Base-by-base conservation (phyloP, 2,329 filamentous ascomycete genomes). In the Calonectria crousiana region DNA sequence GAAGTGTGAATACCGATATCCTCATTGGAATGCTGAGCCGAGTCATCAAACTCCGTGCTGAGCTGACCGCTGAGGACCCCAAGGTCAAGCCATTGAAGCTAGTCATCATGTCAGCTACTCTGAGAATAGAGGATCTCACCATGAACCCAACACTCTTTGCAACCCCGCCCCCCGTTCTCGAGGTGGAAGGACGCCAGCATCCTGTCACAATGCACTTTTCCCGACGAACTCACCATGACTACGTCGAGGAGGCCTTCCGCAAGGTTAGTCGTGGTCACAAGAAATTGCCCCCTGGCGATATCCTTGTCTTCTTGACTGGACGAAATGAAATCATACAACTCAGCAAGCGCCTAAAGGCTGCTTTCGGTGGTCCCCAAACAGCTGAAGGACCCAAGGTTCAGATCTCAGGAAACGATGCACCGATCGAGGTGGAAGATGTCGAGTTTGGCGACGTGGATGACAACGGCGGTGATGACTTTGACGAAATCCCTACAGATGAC, bases 1-100 rank as follows among this genome's bases (percentile, higher is more conserved):
- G 97, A 80, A 98, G 95, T 81, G 95, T 98, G 80, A 98, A 99
- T 82, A 99, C 97, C 0, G 97, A 99, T 83, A 97, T 99, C 51
- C 87, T 99, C n/a, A 96, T 99, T 78, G 97, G 97, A 66, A 97
- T 99, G 92, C 91, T 98, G 20, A 98, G 96, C 81, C 92, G 96
- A 81, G 95, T 98, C 41, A 95, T 98, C 62, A 95, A 95, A 78
- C 87, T 98, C 69, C 91, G 97, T 73, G 91, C 93, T 68, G 91
- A 95, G 49, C 90, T 98, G 86, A 91, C 91, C 10, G 87, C 90
- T 74, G 93, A 97, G 83, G 91, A 97, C 74, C 87, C 93, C 0
- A 90, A 91, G 1, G 86, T 94, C 34, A 93, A 92, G 77, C 95
- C 96, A 0, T 85, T 99, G 67, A 99, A 98, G 85, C 89, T 99